Percentiles rank a stretch among this genome's conserved stretches.
phyloP scores from a whole-genome alignment of 2,329 filamentous ascomycete species.

The Lecanicillium sp. region DNA sequence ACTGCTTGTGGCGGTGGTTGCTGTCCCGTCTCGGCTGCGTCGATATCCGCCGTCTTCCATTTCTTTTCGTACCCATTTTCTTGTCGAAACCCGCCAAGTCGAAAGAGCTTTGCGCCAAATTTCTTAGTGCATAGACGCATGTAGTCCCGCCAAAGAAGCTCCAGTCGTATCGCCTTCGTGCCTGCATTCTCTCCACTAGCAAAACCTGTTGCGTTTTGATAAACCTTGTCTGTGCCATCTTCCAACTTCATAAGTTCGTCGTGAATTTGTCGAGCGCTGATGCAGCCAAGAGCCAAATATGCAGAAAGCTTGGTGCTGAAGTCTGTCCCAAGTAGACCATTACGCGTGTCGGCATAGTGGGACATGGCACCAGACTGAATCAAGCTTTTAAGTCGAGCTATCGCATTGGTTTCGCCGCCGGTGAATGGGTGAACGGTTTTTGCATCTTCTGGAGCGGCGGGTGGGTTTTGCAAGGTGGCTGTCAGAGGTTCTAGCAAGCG shows the following conservation, averaged over 20 bases:
- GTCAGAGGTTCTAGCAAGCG: slow-evolving; percentile 52
- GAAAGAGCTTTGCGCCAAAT: slow-evolving; percentile 58
- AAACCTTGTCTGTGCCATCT: slow-evolving; percentile 43
- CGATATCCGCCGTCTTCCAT: slow-evolving; percentile 39
- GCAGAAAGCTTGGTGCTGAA: slow-evolving; percentile 72
- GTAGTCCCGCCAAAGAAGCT: slow-evolving; percentile 74
- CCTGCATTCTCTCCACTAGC: slow-evolving; percentile 66
- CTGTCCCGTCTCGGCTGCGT: slow-evolving; percentile 25
- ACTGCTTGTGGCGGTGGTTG: slow-evolving; percentile 35
- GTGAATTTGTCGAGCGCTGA: slow-evolving; percentile 68
- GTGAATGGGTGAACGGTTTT: slow-evolving; percentile 57
- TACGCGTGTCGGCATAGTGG: slow-evolving; percentile 62
- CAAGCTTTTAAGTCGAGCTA: slow-evolving; percentile 51
- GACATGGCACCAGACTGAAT: slow-evolving; percentile 53
- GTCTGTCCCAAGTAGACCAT: slow-evolving; percentile 61
- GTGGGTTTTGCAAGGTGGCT: slow-evolving; percentile 40
- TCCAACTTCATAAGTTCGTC: slow-evolving; percentile 61
- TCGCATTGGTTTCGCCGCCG: slow-evolving; percentile 58
- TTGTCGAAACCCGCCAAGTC: slow-evolving; percentile 53
- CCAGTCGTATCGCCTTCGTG: slow-evolving; percentile 61
- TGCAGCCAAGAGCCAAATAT: slow-evolving; percentile 63
- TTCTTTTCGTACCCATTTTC: slow-evolving; percentile 31
- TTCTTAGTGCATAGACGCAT: slow-evolving; percentile 71
- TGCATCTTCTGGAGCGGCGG: slow-evolving; percentile 43
- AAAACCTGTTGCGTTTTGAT: slow-evolving; percentile 44